Evolutionary conservation across 2,329 filamentous ascomycete genomes (phyloP), one percentile per base, ranked within the genome.

Genomic region (Colletotrichum lini): DNA sequence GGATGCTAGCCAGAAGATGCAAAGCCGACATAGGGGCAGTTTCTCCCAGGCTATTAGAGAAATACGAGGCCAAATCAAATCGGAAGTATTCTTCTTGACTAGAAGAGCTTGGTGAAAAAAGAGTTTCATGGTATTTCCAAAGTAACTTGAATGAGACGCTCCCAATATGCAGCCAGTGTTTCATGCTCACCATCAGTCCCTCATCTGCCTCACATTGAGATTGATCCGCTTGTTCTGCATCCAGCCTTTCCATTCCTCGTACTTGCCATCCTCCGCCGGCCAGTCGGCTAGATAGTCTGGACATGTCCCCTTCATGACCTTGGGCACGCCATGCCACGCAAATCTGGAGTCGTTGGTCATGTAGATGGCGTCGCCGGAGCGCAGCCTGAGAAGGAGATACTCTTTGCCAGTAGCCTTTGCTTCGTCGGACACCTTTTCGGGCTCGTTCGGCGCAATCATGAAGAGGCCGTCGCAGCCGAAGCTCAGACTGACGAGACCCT

Each of bases 301-400:
- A 81, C 95, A 98, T 0, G 94, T 97, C 1, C 84, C 89, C 57
- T 90, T 88, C 45, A 98, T 78, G 15, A 98, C 92, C 79, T 95
- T 96, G 7, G 96, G 95, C 15, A 98, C 95, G 15, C 94, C 95
- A 82, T 98, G 96, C 96, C 96, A 98, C 2, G 96, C 95, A 81
- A 94, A 97, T 53, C 96, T 87, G 4, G 94, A 92, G 69, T 90
- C 86, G 23, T 92, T 89, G 60, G 90, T 91, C 96, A 99, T 98
- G 78, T 97, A 95, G 1, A 98, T 90, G 0, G 91, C 94, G 83
- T 98, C 96, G 0, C 96, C 96, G 0, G 94, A 97, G 30, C 91
- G 87, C 47, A 98, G 84, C 26, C 92, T 87, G 45, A 97, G 78
- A 2, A 91, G 82, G 6, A 93, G 78, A 72, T 88, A 88, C 30